Conservation (phyloP, 2,329 filamentous ascomycete genomes). For the Cladosporium sp. region DNA sequence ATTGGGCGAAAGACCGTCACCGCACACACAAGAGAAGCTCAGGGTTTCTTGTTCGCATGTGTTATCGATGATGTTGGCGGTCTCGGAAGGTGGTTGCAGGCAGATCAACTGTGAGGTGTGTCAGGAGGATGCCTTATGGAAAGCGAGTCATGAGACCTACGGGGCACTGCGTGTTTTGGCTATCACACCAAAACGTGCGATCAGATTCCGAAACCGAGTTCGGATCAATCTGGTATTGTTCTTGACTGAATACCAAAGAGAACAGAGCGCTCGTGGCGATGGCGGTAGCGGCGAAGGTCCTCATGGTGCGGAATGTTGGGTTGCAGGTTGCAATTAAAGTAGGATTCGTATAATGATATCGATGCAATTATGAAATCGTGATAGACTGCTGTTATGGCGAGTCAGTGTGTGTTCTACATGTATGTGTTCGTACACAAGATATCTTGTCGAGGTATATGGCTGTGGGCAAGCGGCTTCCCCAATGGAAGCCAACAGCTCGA, state of each 20-base stretch:
- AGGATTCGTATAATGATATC: background rate
- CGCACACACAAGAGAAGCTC: slow-evolving; percentile 72
- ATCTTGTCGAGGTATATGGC: background rate
- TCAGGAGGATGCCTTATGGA: background rate
- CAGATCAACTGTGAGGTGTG: slow-evolving; percentile 55
- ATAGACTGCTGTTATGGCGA: background rate
- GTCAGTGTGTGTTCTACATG: background rate
- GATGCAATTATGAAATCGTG: background rate
- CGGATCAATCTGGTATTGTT: slow-evolving; percentile 55
- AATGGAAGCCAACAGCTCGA: background rate
- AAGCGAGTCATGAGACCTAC: slow-evolving; percentile 8
- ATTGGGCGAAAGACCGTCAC: slow-evolving; percentile 67
- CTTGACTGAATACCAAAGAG: slow-evolving; percentile 54
- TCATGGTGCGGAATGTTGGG: slow-evolving; percentile 41
- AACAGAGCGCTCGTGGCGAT: slow-evolving; percentile 53
- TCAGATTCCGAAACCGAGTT: no score
- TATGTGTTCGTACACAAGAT: background rate
- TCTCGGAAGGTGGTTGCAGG: slow-evolving; percentile 57
- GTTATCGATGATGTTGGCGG: slow-evolving; percentile 58
- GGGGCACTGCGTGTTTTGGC: slow-evolving; percentile 68
- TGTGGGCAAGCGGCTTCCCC: background rate
- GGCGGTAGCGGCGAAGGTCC: slow-evolving; percentile 53
- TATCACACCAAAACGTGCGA: slow-evolving; percentile 60
- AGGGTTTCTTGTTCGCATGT: slow-evolving; percentile 67
- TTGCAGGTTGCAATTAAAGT: background rate